Base-by-base conservation (phyloP, 2,329 filamentous ascomycete species). In the Coniochaeta sp. region DNA sequence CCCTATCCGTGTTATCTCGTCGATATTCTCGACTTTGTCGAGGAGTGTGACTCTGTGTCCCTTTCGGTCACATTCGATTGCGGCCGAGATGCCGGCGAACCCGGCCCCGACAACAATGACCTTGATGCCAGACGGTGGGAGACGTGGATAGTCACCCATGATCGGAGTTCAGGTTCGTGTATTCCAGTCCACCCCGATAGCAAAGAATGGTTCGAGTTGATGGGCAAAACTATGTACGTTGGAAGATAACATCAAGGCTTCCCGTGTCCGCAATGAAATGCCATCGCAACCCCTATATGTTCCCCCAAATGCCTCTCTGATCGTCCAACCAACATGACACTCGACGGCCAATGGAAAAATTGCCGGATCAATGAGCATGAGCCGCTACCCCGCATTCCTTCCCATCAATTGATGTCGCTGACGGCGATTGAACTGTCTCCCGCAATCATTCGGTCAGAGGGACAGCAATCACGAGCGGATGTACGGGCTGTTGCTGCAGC, bases 11-110 rank as follows among this genome's bases (percentile, higher is more conserved):
- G 71, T 72, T 51, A 75, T 68, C 54, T 70, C 69, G 1, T 71
- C 66, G 51, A 76, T 60, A 48, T 57, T 27, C 32, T 56, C 54
- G 10, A 56, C 71, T 30, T 74, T 76, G 53, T 79, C 77, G 30
- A 76, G 64, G 13, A 74, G 66, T 16, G 63, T 67, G 53, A 63
- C 76, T 3, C 65, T 65, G 59, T 82, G 78, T 5, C 78, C 78
- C 58, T 82, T 78, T 40, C 75, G 72, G 46, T 74, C 69, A 60
- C 78, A 81, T 61, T 83, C 78, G 54, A 83, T 81, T 33, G 79
- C 79, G 10, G 79, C 77, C 14, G 79, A 75, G 13, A 83, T 71
- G 18, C 80, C 80, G 31, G 77, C 79, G 53, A 83, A 82, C n/a
- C 79, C 79, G 58, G 69, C 70, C 24, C 75, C 75, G 13, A 77